Base-by-base conservation (phyloP, 2,329 filamentous ascomycete genomes). In the Teratosphaeria zuluensis region DNA sequence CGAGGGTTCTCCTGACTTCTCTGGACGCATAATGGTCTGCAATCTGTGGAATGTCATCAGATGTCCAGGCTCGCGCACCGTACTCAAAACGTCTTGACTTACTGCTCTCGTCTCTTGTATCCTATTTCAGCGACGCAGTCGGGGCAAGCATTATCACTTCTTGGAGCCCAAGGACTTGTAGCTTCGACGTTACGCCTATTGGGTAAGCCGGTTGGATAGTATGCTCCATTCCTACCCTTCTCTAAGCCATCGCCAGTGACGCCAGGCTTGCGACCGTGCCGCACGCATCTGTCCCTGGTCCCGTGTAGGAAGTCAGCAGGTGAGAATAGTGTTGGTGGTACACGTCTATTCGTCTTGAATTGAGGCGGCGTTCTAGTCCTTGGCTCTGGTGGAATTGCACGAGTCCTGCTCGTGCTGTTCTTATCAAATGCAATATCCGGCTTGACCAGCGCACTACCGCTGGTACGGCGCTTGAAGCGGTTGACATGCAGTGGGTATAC, bases 121-220 rank as follows among this genome's bases (percentile, higher is more conserved):
- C 59, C 56, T 32, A 68, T 62, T 60, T 71, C 70, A 8, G 66
- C 63, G 19, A 68, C 59, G 56, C 68, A 72, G 54, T 72, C 70
- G 14, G 70, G 68, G 57, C 69, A 71, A 16, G 54, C 21, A 9
- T 19, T 55, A 21, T 53, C 28, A 16, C 14, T 32, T 21, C 14
- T 53, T 21, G n/a, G 21, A 33, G 57, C 61, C 65, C 66, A 72
- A 3, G 67, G 69, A 60, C 69, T 72, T 12, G 68, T 67, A 9
- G 66, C 65, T 12, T 71, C 67, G 33, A 66, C 59, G 54, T 71
- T 66, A 28, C 64, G 64, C 30, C 63, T 59, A 12, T 61, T 60
- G 35, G 58, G 56, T 14, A 65, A 54, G 30, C 68, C 68, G 54
- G 63, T 65, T 51, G 69, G 65, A 38, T 68, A 57, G 55, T 68